Conservation (phyloP, 208 protist genomes). For the Strigomonas culicis region DNA sequence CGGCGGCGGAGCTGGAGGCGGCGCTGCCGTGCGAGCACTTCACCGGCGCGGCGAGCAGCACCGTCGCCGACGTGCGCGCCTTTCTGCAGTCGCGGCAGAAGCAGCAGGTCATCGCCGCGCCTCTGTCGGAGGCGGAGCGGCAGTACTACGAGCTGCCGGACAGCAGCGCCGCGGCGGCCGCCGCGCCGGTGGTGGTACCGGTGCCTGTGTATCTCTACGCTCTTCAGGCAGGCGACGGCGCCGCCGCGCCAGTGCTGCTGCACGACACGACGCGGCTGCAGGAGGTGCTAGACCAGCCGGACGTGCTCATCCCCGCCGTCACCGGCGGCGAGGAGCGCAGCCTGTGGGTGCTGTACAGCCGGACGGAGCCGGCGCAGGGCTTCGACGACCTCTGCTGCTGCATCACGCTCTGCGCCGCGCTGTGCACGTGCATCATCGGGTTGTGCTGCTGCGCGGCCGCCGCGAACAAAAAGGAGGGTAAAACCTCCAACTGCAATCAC, state of each 20-base stretch:
- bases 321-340: background rate
- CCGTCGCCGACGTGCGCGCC: background rate
- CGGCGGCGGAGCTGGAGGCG: background rate
- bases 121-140: no score
- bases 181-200: background rate
- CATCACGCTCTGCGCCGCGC: background rate
- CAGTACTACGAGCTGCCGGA: background rate
- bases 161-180: background rate
- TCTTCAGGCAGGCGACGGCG: background rate
- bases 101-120: no score
- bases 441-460: background rate
- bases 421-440: background rate
- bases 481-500: background rate
- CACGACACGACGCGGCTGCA: no score
- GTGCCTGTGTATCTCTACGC: background rate
- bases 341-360: background rate
- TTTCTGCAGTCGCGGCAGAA: no score
- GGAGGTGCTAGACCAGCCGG: background rate
- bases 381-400: conserved; percentile 1
- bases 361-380: no score
- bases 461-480: background rate
- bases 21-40: background rate
- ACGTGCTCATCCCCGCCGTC: background rate
- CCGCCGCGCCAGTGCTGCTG: background rate
- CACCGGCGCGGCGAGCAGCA: background rate